Evolutionary conservation across 805 yeast species (phyloP).

Genomic region (Zygosaccharomyces rouxii): DNA sequence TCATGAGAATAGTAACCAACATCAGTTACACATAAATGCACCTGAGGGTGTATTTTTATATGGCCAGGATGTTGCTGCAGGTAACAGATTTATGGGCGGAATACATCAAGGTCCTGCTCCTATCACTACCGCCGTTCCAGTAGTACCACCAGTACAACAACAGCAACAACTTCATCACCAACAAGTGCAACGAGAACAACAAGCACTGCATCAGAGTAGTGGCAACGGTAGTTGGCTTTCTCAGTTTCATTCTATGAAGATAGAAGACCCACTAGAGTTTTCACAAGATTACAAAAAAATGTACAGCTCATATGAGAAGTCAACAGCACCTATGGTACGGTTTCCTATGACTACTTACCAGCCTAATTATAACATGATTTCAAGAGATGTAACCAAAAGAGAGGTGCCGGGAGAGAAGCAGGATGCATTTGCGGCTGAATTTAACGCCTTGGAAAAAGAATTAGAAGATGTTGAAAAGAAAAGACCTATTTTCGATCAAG

Average conservation of each 20-base stretch:
- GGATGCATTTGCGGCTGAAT: slow-evolving; percentile 20
- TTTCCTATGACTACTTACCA: slow-evolving; percentile 1
- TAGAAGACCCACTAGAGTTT: slow-evolving; percentile 32
- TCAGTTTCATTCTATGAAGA: slow-evolving; percentile 27
- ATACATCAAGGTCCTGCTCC: neutral
- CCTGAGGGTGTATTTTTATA: neutral
- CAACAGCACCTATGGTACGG: slow-evolving; percentile 8
- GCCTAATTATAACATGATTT: neutral
- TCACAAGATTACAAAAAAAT: slow-evolving; percentile 27
- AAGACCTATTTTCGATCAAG: slow-evolving; percentile 13
- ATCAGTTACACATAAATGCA: neutral
- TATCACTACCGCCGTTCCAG: slow-evolving; percentile 4
- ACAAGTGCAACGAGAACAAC: slow-evolving; percentile 7
- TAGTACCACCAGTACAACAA: slow-evolving; percentile 5
- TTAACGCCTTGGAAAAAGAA: slow-evolving; percentile 25
- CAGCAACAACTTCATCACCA: slow-evolving; percentile 7
- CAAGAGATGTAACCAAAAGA: neutral
- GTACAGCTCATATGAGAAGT: slow-evolving; percentile 25
- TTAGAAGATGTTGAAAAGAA: slow-evolving; percentile 9
- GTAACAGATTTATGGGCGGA: slow-evolving; percentile 3
- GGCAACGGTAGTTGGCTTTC: slow-evolving; percentile 16
- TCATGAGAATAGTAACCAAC: neutral
- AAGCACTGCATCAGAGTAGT: slow-evolving; percentile 1
- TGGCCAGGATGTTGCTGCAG: neutral
- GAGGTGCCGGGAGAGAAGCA: neutral